Percentiles rank a stretch among this genome's conserved stretches.
Evolutionary conservation across 192 early-diverging fungal genomes (phyloP).

Genomic region (Mortierella claussenii): DNA sequence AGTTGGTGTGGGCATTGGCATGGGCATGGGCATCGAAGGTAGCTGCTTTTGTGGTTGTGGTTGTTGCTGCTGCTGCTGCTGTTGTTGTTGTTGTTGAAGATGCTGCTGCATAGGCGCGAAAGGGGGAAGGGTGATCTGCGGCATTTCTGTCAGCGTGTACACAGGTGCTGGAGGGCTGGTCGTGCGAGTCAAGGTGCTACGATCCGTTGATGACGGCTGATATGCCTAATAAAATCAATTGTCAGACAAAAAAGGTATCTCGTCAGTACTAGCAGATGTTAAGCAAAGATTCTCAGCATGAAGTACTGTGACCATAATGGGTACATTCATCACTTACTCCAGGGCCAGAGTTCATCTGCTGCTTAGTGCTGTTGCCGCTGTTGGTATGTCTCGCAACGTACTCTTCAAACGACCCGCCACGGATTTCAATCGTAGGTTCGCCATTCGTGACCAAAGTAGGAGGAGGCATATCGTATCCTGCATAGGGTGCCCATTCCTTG

Average conservation of each 20-base stretch:
- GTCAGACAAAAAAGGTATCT: too few species aligned
- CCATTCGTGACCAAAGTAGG: conserved; percentile 38
- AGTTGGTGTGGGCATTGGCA: conserved; percentile 4
- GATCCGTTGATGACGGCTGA: conserved; percentile 9
- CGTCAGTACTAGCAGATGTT: not conserved
- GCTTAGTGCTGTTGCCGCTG: not conserved
- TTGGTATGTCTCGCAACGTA: conserved; percentile 22
- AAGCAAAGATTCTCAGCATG: not conserved
- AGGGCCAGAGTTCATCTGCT: not conserved
- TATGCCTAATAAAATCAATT: conserved; percentile 10
- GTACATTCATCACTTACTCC: too few species aligned
- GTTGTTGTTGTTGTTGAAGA: conserved; percentile 24
- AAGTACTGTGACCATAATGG: too few species aligned
- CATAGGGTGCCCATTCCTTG: conserved; percentile 59
- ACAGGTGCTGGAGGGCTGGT: conserved; percentile 1
- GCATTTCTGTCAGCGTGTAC: conserved; percentile 42
- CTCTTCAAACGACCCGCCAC: conserved; percentile 31
- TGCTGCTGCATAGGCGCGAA: conserved; percentile 49
- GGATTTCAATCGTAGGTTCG: conserved; percentile 35
- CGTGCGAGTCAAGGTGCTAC: not conserved
- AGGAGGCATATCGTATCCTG: conserved; percentile 51
- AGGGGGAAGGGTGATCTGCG: conserved; percentile 39
- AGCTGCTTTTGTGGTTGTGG: conserved; percentile 14
- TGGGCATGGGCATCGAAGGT: conserved; percentile 25
- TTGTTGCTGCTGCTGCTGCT: conserved; percentile 29